Base-by-base conservation (phyloP, 495 filamentous ascomycete species). In the Delitschia confertaspora region DNA sequence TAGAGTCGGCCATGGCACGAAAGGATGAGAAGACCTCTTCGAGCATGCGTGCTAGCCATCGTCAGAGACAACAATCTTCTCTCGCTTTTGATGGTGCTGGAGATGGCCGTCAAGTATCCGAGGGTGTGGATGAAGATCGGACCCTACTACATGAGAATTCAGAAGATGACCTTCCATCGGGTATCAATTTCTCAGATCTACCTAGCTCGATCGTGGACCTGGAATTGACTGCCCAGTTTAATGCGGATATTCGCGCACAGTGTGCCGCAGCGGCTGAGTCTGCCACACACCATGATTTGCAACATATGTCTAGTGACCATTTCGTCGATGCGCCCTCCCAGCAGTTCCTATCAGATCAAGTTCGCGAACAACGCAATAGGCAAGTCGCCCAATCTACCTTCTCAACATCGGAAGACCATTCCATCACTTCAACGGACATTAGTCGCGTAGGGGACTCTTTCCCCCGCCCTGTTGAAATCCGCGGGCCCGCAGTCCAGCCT, bases 371-470 rank as follows among this genome's bases (percentile, higher is more conserved):
- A 35, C 8, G 38, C 42, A 11, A 30, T 11, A 7, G 22, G n/a
- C 17, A n/a, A n/a, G n/a, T n/a, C n/a, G n/a, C n/a, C n/a, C n/a
- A n/a, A n/a, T n/a, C n/a, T n/a, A n/a, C n/a, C n/a, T n/a, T n/a
- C n/a, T n/a, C n/a, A n/a, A n/a, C n/a, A n/a, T n/a, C n/a, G n/a
- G n/a, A n/a, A n/a, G n/a, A n/a, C n/a, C n/a, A n/a, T n/a, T n/a
- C n/a, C 6, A 13, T 30, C 11, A 31, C 14, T 27, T 48, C 48
- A 26, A 54, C 13, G 38, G 39, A 22, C 27, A 47, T 33, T 11
- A 53, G 44, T 25, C 44, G 49, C 13, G 38, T 53, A 11, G 44
- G 27, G 13, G 39, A 48, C 21, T 53, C 49, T 10, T 53, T 53
- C 33, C 41, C 30, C 6, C 31, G 17, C 16, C 30, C n/a, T n/a